phyloP scores from a whole-genome alignment of 73 alveolate genomes.

The Tetrahymena elliotti region DNA sequence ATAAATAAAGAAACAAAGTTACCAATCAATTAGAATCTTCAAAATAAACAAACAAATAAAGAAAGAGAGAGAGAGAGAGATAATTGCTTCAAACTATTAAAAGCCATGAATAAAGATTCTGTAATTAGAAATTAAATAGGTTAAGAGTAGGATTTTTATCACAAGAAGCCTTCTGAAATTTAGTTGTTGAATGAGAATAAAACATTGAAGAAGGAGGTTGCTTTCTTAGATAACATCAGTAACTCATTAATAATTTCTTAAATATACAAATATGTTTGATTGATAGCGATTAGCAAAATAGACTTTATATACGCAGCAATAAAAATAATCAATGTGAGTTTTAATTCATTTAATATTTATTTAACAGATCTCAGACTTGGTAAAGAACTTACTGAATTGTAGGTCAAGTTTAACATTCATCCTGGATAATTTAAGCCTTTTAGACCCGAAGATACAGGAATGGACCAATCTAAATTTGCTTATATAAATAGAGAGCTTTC shows the following conservation, averaged over 20 bases:
- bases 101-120: background rate
- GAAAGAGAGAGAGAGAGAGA: too few species aligned
- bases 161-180: background rate
- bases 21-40: background rate
- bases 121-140: background rate
- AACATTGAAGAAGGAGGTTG: background rate
- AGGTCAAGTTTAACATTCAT: background rate
- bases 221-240: background rate
- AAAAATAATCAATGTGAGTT: too few species aligned
- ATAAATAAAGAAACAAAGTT: background rate
- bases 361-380: background rate
- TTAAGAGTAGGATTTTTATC: background rate
- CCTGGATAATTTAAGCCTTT: background rate
- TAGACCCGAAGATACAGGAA: background rate
- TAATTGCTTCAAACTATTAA: background rate
- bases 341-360: background rate
- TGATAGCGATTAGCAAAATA: too few species aligned
- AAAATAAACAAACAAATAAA: background rate
- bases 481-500: background rate
- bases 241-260: background rate
- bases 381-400: background rate
- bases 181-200: background rate
- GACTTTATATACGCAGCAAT: too few species aligned
- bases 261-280: too few species aligned
- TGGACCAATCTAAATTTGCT: background rate